Percentiles rank a stretch among this genome's conserved stretches.
These are phyloP conservation scores for Puccinia triticina DNA, from an alignment of 1,284 basidiomycete species.

Conservation along the genomic window DNA sequence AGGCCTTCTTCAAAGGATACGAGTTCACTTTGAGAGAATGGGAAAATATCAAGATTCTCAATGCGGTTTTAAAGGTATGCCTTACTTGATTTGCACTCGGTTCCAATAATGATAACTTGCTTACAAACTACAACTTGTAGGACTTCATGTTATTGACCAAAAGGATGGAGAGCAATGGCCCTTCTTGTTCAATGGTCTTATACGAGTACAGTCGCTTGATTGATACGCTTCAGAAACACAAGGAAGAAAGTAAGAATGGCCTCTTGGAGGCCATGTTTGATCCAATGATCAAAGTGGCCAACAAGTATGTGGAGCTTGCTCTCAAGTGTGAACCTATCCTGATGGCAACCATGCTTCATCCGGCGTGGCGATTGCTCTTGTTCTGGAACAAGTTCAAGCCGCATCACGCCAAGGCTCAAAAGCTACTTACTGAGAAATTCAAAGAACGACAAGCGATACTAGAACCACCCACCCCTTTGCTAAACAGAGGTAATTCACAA, in stretches of 20 bases:
- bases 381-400: not conserved
- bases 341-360: conserved; percentile 1
- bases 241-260: not conserved
- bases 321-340: not conserved
- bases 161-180: conserved; percentile 1
- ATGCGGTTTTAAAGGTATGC: not conserved
- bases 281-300: not conserved
- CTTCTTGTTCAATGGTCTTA: not conserved
- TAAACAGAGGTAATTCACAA: not conserved
- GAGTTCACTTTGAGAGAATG: not conserved
- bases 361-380: not conserved
- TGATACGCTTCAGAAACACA: not conserved
- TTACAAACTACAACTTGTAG: too few species aligned
- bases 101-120: too few species aligned
- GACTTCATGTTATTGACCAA: conserved; percentile 7
- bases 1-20: not conserved
- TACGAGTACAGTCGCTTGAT: conserved; percentile 2
- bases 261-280: too few species aligned
- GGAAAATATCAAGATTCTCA: not conserved
- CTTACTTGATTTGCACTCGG: too few species aligned
- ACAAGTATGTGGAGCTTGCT: not conserved
- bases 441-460: not conserved
- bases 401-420: not conserved
- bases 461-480: not conserved
- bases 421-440: not conserved